Evolutionary conservation across 2,329 filamentous ascomycete genomes (phyloP), one percentile per base, ranked within the genome.

Genomic region (Coniella vitis): DNA sequence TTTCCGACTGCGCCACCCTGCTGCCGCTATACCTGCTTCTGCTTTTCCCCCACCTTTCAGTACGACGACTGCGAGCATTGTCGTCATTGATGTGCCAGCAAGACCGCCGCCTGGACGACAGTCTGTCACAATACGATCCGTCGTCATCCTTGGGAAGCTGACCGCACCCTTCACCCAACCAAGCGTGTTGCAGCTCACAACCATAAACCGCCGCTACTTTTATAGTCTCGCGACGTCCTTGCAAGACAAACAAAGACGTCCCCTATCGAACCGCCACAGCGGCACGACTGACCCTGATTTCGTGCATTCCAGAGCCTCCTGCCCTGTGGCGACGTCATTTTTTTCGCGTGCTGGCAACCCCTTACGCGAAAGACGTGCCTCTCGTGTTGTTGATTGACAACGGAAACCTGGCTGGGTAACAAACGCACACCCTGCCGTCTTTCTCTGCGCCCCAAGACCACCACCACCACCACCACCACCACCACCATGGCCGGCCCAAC

Each of bases 401-500:
- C 25, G 25, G 10, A 10, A 5, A 29, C 25, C 5, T 5, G 25
- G 5, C 10, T 29, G 5, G 25, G 25, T 29, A 29, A 29, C 25
- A 29, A 29, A 29, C 5, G 25, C 25, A 29, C 25, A n/a, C n/a
- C n/a, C n/a, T 10, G 25, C 25, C 25, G 25, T 29, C 25, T 29
- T 10, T 29, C 10, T 29, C 25, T n/a, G n/a, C n/a, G n/a, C n/a
- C n/a, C n/a, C n/a, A n/a, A n/a, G n/a, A n/a, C 25, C 25, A 29
- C 10, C 25, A 29, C 25, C 58, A 66, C 47, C 48, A 83, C 25
- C 25, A 29, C 10, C 25, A 29, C 25, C 25, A 29, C 10, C 25
- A 29, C 25, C 58, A 66, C 47, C 48, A 83, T 83, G 78, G 65
- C 73, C 47, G 47, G 55, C 17, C 67, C 70, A 58, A 48, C 48